Percentiles rank a stretch among this genome's conserved stretches.
Conservation (phyloP, 1,284 basidiomycete genomes). For the Gymnopus androsaceus region DNA sequence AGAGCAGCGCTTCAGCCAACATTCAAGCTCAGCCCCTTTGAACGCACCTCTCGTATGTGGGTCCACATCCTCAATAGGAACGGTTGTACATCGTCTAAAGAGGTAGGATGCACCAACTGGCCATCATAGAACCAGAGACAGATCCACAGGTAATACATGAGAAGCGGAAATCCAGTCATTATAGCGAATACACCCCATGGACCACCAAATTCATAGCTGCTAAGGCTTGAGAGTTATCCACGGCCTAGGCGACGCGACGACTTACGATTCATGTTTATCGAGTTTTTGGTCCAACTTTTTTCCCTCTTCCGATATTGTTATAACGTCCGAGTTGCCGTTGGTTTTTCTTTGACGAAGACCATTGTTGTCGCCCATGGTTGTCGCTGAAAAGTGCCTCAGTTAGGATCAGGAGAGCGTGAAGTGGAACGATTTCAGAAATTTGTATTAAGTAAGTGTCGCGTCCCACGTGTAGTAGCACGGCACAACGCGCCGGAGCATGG, state of each 20-base stretch:
- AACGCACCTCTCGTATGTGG: slow-evolving; percentile 74
- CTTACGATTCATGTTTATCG: slow-evolving; percentile 74
- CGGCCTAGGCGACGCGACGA: slow-evolving; percentile 19
- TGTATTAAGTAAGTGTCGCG: too few species aligned
- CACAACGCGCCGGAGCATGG: background rate
- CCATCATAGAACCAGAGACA: slow-evolving; percentile 98
- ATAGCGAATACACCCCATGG: slow-evolving; percentile 90
- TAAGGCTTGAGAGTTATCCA: slow-evolving; percentile 18
- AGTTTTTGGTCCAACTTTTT: slow-evolving; percentile 70
- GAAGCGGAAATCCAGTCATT: slow-evolving; percentile 90
- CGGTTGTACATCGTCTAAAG: slow-evolving; percentile 73
- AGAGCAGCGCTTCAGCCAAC: background rate
- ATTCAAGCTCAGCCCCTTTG: background rate
- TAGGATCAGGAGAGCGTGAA: too few species aligned
- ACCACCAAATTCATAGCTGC: slow-evolving; percentile 94
- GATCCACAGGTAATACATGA: slow-evolving; percentile 99
- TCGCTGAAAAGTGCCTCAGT: too few species aligned
- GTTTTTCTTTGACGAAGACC: slow-evolving; percentile 17
- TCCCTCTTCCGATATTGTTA: slow-evolving; percentile 60
- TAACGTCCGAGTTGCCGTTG: slow-evolving; percentile 23
- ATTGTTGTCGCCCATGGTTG: slow-evolving; percentile 8
- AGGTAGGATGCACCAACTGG: slow-evolving; percentile 74
- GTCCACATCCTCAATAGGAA: slow-evolving; percentile 84
- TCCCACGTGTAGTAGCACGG: too few species aligned
- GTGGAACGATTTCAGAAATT: too few species aligned